These are phyloP conservation scores for Malbranchea zuffiana DNA, from an alignment of 2,329 filamentous ascomycete species.

Conservation along the genomic window DNA sequence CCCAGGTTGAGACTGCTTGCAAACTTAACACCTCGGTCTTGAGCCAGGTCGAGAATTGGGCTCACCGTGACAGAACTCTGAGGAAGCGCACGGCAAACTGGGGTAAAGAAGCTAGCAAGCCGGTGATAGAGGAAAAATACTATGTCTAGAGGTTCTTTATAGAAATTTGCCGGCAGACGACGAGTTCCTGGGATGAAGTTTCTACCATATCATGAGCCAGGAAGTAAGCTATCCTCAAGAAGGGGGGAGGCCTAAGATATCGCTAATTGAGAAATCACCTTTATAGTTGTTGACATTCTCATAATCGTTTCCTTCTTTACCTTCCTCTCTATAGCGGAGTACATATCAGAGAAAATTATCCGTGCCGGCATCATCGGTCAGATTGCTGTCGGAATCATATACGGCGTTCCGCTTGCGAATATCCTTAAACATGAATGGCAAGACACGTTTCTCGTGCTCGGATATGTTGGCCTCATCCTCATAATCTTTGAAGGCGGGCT, in stretches of 20 bases:
- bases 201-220: neutral
- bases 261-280: neutral
- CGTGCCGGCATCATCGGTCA: constrained; percentile 54
- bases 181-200: no score
- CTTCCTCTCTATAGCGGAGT: neutral
- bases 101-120: no score
- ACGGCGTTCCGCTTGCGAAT: constrained; percentile 54
- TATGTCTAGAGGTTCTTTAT: no score
- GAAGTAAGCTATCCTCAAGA: neutral
- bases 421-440: constrained; percentile 47
- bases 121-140: no score
- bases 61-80: no score
- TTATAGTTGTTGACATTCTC: neutral
- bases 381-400: constrained; percentile 58
- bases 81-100: no score
- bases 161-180: no score
- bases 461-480: constrained; percentile 62
- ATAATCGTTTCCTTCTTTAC: neutral
- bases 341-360: neutral
- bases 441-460: constrained; percentile 50
- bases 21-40: no score
- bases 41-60: no score
- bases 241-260: neutral
- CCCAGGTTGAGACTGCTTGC: no score
- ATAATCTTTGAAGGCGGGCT: constrained; percentile 60